A percentile compares a stretch with the other conserved stretches of the same genome.
Evolutionary conservation across 73 alveolate genomes (phyloP).

Genomic region (Paramecium tetraurelia): DNA sequence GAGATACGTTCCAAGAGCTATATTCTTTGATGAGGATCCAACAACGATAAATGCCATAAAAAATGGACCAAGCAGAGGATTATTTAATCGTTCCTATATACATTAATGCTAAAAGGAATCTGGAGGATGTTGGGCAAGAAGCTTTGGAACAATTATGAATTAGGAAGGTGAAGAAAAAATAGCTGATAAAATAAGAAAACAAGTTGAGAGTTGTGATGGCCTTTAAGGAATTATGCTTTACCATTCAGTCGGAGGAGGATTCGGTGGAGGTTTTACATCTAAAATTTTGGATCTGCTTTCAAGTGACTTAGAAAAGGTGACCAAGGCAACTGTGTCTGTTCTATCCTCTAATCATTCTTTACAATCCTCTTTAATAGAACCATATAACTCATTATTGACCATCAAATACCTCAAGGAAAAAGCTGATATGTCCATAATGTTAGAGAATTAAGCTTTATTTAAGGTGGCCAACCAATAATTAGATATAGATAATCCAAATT

Average conservation of each 20-base stretch:
- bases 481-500: background rate
- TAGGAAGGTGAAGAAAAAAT: background rate
- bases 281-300: background rate
- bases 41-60: constrained; percentile 51
- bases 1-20: constrained; percentile 8
- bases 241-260: constrained; percentile 15
- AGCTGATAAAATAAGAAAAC: background rate
- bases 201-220: background rate
- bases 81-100: background rate
- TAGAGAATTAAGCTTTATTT: background rate
- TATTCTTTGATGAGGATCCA: constrained; percentile 49
- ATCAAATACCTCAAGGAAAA: background rate
- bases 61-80: constrained; percentile 66
- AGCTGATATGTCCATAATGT: background rate
- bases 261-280: constrained; percentile 20
- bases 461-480: background rate
- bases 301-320: background rate
- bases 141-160: background rate
- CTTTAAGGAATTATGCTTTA: background rate
- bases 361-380: background rate
- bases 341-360: background rate
- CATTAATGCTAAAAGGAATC: background rate
- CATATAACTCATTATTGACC: background rate
- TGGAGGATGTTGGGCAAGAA: constrained; percentile 23
- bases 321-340: background rate